Percentiles rank a stretch among this genome's conserved stretches.
Evolutionary conservation across 202 grass and related monocot species (phyloP).

Genomic region (Schoenoplectus triqueter): DNA sequence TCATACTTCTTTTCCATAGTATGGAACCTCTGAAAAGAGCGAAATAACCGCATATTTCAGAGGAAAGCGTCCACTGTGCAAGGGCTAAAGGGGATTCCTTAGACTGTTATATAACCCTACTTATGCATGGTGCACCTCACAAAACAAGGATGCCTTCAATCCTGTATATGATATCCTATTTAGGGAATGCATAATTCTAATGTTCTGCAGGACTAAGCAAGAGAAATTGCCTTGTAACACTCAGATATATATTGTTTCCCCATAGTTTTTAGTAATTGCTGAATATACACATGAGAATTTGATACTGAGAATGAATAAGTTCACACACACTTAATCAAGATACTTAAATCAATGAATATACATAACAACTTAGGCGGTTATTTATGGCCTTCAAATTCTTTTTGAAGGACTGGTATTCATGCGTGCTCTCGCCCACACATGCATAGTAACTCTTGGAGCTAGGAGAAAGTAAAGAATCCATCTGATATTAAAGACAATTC

Average conservation of each 20-base stretch:
- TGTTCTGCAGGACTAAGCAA: background rate
- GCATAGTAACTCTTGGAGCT: constrained; percentile 98
- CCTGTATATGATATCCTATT: background rate
- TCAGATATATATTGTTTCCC: background rate
- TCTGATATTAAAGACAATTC: constrained; percentile 46
- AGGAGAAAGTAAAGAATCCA: constrained; percentile 83
- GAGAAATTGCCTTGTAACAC: background rate
- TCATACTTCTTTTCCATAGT: too few species aligned
- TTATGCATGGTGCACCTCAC: background rate
- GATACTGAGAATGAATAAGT: background rate
- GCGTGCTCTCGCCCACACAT: constrained; percentile 92
- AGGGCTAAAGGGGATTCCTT: too few species aligned
- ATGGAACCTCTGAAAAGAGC: too few species aligned
- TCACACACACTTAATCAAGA: too few species aligned
- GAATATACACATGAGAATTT: background rate
- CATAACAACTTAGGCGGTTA: constrained; percentile 80
- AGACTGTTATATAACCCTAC: constrained; percentile 7
- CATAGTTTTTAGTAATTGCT: background rate
- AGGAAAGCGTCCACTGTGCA: too few species aligned
- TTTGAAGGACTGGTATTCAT: constrained; percentile 95
- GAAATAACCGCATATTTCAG: too few species aligned
- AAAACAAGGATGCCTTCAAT: constrained; percentile 5
- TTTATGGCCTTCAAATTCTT: constrained; percentile 82
- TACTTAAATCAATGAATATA: background rate
- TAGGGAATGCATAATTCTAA: background rate